A percentile compares a stretch with the other conserved stretches of the same genome.
Conservation (phyloP, 305 asterid genomes). For the Solanum chacoense region DNA sequence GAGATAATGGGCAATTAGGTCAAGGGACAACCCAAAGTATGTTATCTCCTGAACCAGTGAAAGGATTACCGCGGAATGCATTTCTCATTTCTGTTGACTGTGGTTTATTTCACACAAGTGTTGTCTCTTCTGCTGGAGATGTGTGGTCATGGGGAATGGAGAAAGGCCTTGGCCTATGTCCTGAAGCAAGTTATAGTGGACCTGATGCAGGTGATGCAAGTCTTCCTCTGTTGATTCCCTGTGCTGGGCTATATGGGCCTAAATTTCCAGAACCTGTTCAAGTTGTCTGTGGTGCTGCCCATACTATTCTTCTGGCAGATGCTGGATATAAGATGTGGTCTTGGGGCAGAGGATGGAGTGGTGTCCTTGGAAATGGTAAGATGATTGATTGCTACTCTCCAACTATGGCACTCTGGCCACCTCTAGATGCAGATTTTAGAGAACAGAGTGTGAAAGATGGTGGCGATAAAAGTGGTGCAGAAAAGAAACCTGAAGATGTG, state of each 20-base stretch:
- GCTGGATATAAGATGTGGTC: constrained; percentile 72
- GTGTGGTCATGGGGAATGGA: constrained; percentile 99
- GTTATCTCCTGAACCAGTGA: constrained; percentile 45
- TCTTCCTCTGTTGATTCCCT: constrained; percentile 40
- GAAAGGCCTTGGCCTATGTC: constrained; percentile 82
- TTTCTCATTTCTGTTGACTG: constrained; percentile 64
- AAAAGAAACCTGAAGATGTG: constrained; percentile 24
- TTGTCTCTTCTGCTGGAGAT: constrained; percentile 69
- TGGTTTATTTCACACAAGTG: constrained; percentile 77
- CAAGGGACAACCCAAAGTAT: constrained; percentile 58
- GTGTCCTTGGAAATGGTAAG: constrained; percentile 70
- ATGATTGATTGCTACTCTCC: constrained; percentile 45
- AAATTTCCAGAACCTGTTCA: constrained; percentile 47
- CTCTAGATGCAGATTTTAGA: constrained; percentile 31
- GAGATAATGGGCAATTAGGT: constrained; percentile 89
- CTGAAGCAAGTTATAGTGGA: constrained; percentile 64
- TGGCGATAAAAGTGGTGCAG: constrained; percentile 6
- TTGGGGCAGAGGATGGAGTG: constrained; percentile 89
- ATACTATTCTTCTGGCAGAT: constrained; percentile 65
- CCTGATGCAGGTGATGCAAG: constrained; percentile 70
- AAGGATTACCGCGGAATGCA: constrained; percentile 33
- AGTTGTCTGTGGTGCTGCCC: constrained; percentile 92
- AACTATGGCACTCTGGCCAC: constrained; percentile 54
- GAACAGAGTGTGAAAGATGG: constrained; percentile 7
- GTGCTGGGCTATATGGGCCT: constrained; percentile 24